These are phyloP conservation scores for Bryoerythrophyllum caledonicum DNA, from an alignment of 225 moss, liverwort and hornwort species.

Conservation along the genomic window DNA sequence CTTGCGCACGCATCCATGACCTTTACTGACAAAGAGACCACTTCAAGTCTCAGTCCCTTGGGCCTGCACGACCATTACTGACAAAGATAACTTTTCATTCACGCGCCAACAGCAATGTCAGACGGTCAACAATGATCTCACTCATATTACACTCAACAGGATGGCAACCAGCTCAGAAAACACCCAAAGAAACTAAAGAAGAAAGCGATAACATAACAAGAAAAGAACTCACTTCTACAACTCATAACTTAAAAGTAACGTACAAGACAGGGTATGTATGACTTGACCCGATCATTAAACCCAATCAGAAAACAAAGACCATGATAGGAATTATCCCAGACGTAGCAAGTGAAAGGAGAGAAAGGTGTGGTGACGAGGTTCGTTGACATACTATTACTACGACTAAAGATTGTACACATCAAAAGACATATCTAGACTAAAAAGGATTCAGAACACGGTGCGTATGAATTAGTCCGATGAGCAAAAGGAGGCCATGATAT, in stretches of 20 bases:
- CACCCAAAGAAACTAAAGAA: too few species aligned
- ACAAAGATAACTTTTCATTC: background rate
- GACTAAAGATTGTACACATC: too few species aligned
- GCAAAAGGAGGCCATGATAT: conserved; percentile 12
- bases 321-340: conserved; percentile 2
- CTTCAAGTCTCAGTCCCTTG: background rate
- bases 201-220: too few species aligned
- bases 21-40: background rate
- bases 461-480: background rate
- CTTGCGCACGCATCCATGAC: background rate
- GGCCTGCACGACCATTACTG: background rate
- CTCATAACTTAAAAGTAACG: background rate
- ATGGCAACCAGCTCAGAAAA: too few species aligned
- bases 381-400: background rate
- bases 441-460: too few species aligned
- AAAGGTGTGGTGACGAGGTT: background rate
- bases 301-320: conserved; percentile 14
- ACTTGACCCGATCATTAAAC: too few species aligned
- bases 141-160: too few species aligned
- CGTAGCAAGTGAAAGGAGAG: background rate
- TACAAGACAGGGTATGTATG: too few species aligned
- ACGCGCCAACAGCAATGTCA: background rate
- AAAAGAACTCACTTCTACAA: too few species aligned
- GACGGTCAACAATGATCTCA: background rate
- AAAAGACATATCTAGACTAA: background rate